Percentiles rank a stretch among this genome's conserved stretches.
Conservation (phyloP, 2,329 filamentous ascomycete species). For the Lachnellula hyalina region DNA sequence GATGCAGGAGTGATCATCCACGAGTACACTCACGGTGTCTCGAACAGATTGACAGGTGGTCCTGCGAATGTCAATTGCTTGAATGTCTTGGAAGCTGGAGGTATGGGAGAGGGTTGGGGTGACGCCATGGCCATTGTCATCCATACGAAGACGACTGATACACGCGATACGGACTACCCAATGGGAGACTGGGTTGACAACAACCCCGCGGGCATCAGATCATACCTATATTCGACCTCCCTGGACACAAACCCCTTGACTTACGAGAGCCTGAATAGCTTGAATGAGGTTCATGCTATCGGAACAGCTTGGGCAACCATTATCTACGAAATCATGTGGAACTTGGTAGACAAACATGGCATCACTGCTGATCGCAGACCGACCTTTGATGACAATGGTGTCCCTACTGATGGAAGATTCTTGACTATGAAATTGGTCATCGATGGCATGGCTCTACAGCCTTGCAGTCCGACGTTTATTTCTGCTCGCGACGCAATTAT, state of each 20-base stretch:
- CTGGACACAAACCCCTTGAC: slow-evolving; percentile 44
- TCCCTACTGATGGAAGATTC: slow-evolving; percentile 49
- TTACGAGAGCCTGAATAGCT: slow-evolving; percentile 40
- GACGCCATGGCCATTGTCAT: slow-evolving; percentile 51
- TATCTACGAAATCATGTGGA: slow-evolving; percentile 54
- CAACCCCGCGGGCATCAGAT: slow-evolving; percentile 41
- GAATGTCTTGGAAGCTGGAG: slow-evolving; percentile 41
- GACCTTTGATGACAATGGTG: slow-evolving; percentile 36
- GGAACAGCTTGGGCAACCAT: slow-evolving; percentile 49
- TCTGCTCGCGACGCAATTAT: slow-evolving; percentile 50
- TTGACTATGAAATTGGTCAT: slow-evolving; percentile 38
- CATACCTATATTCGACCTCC: slow-evolving; percentile 47
- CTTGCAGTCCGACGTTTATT: slow-evolving; percentile 50
- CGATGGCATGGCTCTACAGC: slow-evolving; percentile 49
- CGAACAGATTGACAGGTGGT: slow-evolving; percentile 40
- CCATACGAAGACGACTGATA: slow-evolving; percentile 42
- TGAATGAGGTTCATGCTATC: slow-evolving; percentile 40
- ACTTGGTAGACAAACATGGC: slow-evolving; percentile 50
- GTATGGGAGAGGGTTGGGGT: slow-evolving; percentile 55
- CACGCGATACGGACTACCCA: slow-evolving; percentile 40
- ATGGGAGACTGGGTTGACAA: slow-evolving; percentile 47
- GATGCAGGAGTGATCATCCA: slow-evolving; percentile 57
- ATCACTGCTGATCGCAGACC: slow-evolving; percentile 41
- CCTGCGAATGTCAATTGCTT: slow-evolving; percentile 42
- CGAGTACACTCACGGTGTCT: slow-evolving; percentile 48